These are phyloP conservation scores for Auxenochlorella protothecoides DNA, from an alignment of 139 green algal genomes.

Conservation along the genomic window DNA sequence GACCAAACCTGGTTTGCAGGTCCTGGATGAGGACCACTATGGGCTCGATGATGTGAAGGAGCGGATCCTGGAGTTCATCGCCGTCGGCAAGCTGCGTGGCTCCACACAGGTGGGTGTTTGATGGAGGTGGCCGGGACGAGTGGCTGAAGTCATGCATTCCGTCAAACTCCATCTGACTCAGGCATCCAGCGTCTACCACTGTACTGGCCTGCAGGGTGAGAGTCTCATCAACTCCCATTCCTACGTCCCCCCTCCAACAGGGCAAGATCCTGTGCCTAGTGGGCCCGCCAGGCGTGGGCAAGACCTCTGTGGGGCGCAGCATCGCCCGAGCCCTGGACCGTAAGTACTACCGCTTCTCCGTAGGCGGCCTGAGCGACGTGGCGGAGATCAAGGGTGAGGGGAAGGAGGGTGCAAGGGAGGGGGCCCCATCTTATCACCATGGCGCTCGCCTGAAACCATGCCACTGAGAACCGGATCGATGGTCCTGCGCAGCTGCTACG, in stretches of 20 bases:
- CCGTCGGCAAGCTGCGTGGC: constrained; percentile 71
- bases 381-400: constrained; percentile 87
- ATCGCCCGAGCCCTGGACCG: constrained; percentile 74
- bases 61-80: constrained; percentile 96
- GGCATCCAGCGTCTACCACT: neutral
- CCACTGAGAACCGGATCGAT: too few relatives aligned
- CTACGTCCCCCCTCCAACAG: constrained; percentile 21
- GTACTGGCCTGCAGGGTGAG: neutral
- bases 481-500: too few relatives aligned
- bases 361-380: constrained; percentile 88
- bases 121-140: neutral
- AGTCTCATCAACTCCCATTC: neutral
- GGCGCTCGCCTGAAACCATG: too few relatives aligned
- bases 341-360: constrained; percentile 86
- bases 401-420: too few relatives aligned
- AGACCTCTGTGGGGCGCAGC: constrained; percentile 81
- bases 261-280: constrained; percentile 95
- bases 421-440: too few relatives aligned
- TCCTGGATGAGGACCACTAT: constrained; percentile 94
- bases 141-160: too few relatives aligned
- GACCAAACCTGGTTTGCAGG: constrained; percentile 10
- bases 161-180: too few relatives aligned
- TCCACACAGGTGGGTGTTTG: constrained; percentile 27
- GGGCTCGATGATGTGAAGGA: constrained; percentile 92
- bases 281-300: constrained; percentile 88